Evolutionary conservation across 805 yeast species (phyloP), one percentile per base, ranked within the genome.

Genomic region (Candida broadrunensis): DNA sequence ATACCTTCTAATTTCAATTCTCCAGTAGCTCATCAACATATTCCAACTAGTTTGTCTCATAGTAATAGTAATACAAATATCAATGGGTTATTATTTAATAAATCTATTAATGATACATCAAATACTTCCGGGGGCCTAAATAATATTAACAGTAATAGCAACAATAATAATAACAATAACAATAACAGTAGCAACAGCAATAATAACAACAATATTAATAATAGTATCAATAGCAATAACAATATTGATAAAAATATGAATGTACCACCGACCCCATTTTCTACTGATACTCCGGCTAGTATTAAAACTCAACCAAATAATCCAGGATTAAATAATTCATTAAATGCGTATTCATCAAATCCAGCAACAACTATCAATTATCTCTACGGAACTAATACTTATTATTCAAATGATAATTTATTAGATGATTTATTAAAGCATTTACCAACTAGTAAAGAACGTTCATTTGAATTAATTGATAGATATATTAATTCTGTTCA

Each of bases 401-500:
- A 63, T 46, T 65, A 65, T 42, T 65, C 61, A 32, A 67, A 67
- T 42, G 61, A 54, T 6, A 49, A 60, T 36, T 48, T 69, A 8
- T 46, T 64, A 14, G 60, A 54, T 20, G 72, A 69, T 44, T 54
- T 78, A 12, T 49, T 61, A n/a, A 56, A 62, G 7, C 73, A 69
- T 42, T 48, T 78, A 12, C 83, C 84, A 1, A 54, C 42, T 12
- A 52, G 71, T 1, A 65, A 59, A 34, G 70, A 65, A 36, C 62
- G 74, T 29, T 70, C 80, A 0, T 71, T 62, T 48, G 77, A 71
- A 40, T 58, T 78, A 32, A 58, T 77, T 2, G 67, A 70, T 26
- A 60, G 81, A 20, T 79, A 74, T 47, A 54, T 72, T 9, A 70
- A 68, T 36, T 74, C 81, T 0, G 78, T 79, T 12, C 83, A 79